Conservation (phyloP, 306 rosid species). For the Coriaria nepalensis region DNA sequence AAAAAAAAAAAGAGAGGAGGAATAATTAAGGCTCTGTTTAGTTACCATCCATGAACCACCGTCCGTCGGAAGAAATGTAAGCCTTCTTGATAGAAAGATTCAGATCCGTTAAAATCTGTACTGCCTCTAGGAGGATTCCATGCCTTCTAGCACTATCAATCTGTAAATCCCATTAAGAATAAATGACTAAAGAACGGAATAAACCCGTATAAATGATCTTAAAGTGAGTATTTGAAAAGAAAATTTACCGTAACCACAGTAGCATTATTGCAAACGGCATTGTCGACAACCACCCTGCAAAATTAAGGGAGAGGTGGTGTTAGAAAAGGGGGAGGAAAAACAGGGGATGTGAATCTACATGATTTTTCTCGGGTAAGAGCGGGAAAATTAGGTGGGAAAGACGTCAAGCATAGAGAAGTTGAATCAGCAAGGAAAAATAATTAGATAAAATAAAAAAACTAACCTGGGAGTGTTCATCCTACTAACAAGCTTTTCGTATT, state of each 20-base stretch:
- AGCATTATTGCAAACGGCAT: constrained; percentile 63
- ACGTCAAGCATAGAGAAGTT: background rate
- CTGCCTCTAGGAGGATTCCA: constrained; percentile 82
- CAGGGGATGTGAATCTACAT: background rate
- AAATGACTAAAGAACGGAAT: too few species aligned
- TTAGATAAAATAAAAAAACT: background rate
- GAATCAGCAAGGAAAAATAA: background rate
- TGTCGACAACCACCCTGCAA: constrained; percentile 84
- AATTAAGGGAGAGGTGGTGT: constrained; percentile 9
- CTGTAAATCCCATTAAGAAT: constrained; percentile 23
- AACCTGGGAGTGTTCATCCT: constrained; percentile 91
- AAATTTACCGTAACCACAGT: constrained; percentile 63
- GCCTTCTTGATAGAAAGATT: constrained; percentile 79
- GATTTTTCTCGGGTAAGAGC: too few species aligned
- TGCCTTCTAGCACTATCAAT: constrained; percentile 86
- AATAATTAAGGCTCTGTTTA: background rate
- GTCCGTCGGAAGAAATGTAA: constrained; percentile 84
- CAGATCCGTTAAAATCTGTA: constrained; percentile 70
- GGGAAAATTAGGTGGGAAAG: background rate
- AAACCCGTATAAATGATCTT: too few species aligned
- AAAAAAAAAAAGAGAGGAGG: too few species aligned
- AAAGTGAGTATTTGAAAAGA: too few species aligned
- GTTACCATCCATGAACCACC: constrained; percentile 37
- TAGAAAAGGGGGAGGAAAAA: constrained; percentile 4
- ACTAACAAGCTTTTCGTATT: constrained; percentile 62